Conservation (phyloP, 2,329 filamentous ascomycete genomes). For the Talaromyces sp. region DNA sequence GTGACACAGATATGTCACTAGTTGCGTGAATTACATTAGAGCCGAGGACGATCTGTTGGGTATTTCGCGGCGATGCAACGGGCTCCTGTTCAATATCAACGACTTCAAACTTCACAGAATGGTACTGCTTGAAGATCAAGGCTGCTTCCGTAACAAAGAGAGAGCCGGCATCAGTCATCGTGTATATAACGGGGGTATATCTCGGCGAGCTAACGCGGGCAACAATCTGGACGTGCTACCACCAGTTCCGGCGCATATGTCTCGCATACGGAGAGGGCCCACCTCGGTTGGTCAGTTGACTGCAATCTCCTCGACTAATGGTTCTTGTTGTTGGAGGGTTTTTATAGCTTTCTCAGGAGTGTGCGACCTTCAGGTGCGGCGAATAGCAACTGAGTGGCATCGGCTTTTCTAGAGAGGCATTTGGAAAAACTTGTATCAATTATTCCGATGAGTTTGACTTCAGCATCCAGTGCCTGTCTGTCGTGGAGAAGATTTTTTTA, state of each 20-base stretch:
- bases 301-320: background rate
- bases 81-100: slow-evolving; percentile 2
- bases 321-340: background rate
- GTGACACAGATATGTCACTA: background rate
- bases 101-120: background rate
- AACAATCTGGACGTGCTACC: slow-evolving; percentile 2
- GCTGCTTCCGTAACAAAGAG: slow-evolving; percentile 31
- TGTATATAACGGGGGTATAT: slow-evolving; percentile 25
- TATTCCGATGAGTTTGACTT: background rate
- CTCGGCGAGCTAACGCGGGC: slow-evolving; percentile 9
- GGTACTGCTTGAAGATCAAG: slow-evolving; percentile 18
- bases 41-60: background rate
- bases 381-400: background rate
- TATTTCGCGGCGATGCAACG: background rate
- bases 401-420: background rate
- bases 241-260: slow-evolving; percentile 8
- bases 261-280: background rate
- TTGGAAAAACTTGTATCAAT: background rate
- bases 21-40: slow-evolving; percentile 1
- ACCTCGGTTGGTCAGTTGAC: background rate
- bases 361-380: background rate
- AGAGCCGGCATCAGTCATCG: slow-evolving; percentile 35
- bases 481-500: background rate
- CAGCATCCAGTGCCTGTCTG: background rate
- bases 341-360: background rate